Evolutionary conservation across 2,329 filamentous ascomycete genomes (phyloP).

Genomic region (Plectosphaerella cucumerina): DNA sequence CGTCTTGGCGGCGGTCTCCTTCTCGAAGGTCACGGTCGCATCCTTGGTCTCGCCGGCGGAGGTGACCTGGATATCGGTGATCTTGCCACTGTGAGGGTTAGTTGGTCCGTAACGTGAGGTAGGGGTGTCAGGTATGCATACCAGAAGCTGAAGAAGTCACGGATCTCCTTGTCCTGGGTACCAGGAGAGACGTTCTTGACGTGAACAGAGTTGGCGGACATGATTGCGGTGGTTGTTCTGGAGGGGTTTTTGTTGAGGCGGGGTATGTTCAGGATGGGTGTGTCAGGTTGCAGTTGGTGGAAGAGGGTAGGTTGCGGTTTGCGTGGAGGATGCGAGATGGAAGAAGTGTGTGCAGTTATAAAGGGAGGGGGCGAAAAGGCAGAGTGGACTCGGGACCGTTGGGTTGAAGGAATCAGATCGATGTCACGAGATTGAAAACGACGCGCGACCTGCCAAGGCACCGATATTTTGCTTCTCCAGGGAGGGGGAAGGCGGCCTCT

Average conservation of each 20-base stretch:
- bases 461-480: not conserved
- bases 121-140: constrained; percentile 39
- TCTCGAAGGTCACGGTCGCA: constrained; percentile 94
- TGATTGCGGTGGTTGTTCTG: constrained; percentile 25
- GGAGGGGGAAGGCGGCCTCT: not conserved
- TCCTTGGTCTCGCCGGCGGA: constrained; percentile 66
- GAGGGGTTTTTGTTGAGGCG: constrained; percentile 1
- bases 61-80: constrained; percentile 75
- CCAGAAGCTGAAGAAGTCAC: constrained; percentile 97
- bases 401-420: not conserved
- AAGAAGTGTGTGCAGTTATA: not conserved
- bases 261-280: constrained; percentile 6
- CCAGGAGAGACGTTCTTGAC: constrained; percentile 82
- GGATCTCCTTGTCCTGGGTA: constrained; percentile 86
- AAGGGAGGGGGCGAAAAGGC: not conserved
- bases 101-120: constrained; percentile 1
- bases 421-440: constrained; percentile 1
- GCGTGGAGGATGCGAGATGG: not conserved
- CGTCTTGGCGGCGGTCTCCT: constrained; percentile 93
- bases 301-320: not conserved
- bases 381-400: not conserved
- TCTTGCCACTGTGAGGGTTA: constrained; percentile 77
- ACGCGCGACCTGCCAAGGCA: constrained; percentile 1
- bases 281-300: not conserved
- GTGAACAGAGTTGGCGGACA: constrained; percentile 67